These are phyloP conservation scores for Jacaranda copaia DNA, from an alignment of 257 asterid genomes.

Conservation along the genomic window DNA sequence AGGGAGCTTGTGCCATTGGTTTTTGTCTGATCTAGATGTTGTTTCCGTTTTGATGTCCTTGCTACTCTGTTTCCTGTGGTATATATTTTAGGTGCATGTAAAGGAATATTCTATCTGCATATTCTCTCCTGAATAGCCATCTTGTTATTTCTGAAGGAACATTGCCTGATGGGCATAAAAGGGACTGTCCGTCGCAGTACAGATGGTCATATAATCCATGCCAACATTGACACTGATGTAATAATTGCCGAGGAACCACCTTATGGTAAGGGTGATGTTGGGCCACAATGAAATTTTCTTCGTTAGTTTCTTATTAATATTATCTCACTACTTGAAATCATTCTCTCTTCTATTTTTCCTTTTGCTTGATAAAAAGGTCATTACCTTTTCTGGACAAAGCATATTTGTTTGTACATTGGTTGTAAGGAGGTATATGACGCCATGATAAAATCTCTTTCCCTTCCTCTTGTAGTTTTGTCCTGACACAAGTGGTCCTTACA, in stretches of 20 bases:
- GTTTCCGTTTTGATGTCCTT: constrained; percentile 21
- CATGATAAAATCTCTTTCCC: neutral
- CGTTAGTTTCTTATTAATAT: neutral
- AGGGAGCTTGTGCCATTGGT: neutral
- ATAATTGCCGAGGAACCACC: constrained; percentile 99
- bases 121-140: constrained; percentile 32
- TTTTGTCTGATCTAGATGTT: constrained; percentile 1
- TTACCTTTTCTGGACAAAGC: neutral
- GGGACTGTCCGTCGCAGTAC: constrained; percentile 99
- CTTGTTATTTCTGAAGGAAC: constrained; percentile 69
- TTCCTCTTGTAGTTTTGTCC: neutral
- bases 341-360: constrained; percentile 7
- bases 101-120: constrained; percentile 24
- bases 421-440: constrained; percentile 1
- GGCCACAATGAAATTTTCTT: neutral
- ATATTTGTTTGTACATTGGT: neutral
- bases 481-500: neutral
- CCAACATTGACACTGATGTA: constrained; percentile 99
- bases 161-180: constrained; percentile 96
- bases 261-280: constrained; percentile 63
- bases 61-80: constrained; percentile 19
- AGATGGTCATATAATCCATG: constrained; percentile 98
- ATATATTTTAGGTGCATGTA: constrained; percentile 6
- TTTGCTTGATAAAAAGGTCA: constrained; percentile 11
- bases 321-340: constrained; percentile 25